Base-by-base conservation (phyloP, 306 rosid species). In the Malus sieversii region DNA sequence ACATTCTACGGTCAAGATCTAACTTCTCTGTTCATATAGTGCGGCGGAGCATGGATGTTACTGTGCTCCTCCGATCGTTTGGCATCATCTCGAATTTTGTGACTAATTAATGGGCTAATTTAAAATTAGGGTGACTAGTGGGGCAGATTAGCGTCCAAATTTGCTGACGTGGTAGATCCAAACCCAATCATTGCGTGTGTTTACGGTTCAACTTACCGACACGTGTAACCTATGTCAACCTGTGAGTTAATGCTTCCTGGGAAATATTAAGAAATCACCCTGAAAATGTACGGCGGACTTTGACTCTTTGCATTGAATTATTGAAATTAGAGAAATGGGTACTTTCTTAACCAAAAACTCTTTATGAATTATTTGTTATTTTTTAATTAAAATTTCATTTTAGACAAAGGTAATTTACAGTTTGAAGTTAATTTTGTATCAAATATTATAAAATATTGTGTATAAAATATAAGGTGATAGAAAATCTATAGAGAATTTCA, bases 81-180 rank as follows among this genome's bases (percentile, higher is more conserved):
- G 27, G 62, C 6, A 32, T 58, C 27, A 14, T n/a, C 3, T 71
- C 11, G 10, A 42, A 66, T 45, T 32, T 18, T 66, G 16, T 16
- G 45, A 52, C 35, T 68, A 53, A 77, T 77, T 78, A 22, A 66
- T 33, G 70, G 71, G 82, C 33, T 76, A 82, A 78, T 83, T 68
- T 14, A 33, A 4, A 65, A 12, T 10, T 38, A 15, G 55, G 55
- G n/a, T 22, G 60, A 70, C 53, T 65, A 57, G 69, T 66, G 65
- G 86, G 44, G 45, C 27, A 25, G 27, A 55, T 4, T 35, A 62
- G 80, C 87, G 76, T 82, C 82, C 79, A 71, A 82, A 46, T 16
- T 69, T 75, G 81, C 78, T 86, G 86, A 81, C 87, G 73, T 84
- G 85, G 76, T 15, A 10, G 42, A 27, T 81, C 30, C 38, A 4